Evolutionary conservation across 305 asterid genomes (phyloP).

Genomic region (Lippia alba): DNA sequence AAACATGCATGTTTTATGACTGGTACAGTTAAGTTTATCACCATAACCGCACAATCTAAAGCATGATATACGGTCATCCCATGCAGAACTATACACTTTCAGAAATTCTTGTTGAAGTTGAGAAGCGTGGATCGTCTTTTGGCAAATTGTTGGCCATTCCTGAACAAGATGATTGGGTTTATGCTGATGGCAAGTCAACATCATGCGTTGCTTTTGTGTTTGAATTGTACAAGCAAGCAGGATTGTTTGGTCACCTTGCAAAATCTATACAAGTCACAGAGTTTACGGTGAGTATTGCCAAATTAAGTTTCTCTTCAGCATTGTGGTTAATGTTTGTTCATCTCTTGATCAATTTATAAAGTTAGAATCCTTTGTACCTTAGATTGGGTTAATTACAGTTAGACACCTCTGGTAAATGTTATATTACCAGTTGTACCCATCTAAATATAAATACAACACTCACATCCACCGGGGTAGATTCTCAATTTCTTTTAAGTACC

Average conservation of each 20-base stretch:
- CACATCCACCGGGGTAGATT: no score
- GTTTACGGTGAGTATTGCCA: conserved; percentile 75
- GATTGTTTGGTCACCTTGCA: conserved; percentile 76
- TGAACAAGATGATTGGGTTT: conserved; percentile 89
- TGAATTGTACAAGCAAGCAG: conserved; percentile 93
- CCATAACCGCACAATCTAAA: conserved; percentile 4
- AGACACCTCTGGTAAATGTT: no score
- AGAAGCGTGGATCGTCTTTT: conserved; percentile 89
- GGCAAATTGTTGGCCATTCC: conserved; percentile 84
- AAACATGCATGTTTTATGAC: not conserved
- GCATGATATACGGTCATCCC: conserved; percentile 7
- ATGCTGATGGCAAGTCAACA: conserved; percentile 86
- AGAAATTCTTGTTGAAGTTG: conserved; percentile 89
- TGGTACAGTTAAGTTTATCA: no score
- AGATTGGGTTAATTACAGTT: no score
- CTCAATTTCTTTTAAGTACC: no score
- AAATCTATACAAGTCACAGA: conserved; percentile 84
- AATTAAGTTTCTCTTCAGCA: conserved; percentile 15
- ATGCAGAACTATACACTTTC: conserved; percentile 79
- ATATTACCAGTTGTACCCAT: no score
- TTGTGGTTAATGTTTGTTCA: not conserved
- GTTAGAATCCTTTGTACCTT: no score
- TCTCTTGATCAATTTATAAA: not conserved
- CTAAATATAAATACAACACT: no score
- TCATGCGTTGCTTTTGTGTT: conserved; percentile 92